Base-by-base conservation (phyloP, 1,284 basidiomycete genomes). In the Meira miltonrushii region DNA sequence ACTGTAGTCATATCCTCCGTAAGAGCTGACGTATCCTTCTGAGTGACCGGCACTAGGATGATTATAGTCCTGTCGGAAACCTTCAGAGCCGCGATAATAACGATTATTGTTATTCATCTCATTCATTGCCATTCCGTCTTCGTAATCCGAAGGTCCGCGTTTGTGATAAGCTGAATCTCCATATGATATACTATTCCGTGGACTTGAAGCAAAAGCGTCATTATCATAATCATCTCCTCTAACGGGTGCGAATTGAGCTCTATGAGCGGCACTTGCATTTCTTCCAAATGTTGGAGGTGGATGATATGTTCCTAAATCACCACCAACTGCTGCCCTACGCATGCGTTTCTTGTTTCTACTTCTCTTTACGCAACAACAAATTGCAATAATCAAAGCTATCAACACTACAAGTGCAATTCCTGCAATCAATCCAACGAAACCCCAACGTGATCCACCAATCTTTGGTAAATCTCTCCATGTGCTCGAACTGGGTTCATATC, bases 151-250 rank as follows among this genome's bases (percentile, higher is more conserved):
- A n/a, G 28, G 28, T 33, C 28, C 28, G 28, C 46, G 17, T 23
- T 48, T 23, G 23, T 48, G 17, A 9, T 2, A 5, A 12, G 25
- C 46, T 21, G 46, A 23, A 4, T 23, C 46, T 19, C 17, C 46
- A 25, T 48, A 48, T 3, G 46, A 48, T 23, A 48, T 13, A 23
- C 46, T 48, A n/a, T 48, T n/a, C 6, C 46, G 46, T 21, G 46
- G 46, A 23, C 46, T 48, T 17, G 46, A 48, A 48, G 46, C 46
- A 21, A 48, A 48, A 9, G 46, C 46, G 23, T 48, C 46, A 48
- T 23, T 23, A 21, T 48, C 46, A 12, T 25, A n/a, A 25, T 48
- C 46, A 23, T 48, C 46, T 48, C 12, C 12, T 48, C 46, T 6
- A 48, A n/a, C 46, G 12, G 46, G 46, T 33, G 28, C 28, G 8